Base-by-base conservation (phyloP, 352 stramenopile species). In the Pythium phragmiticola region DNA sequence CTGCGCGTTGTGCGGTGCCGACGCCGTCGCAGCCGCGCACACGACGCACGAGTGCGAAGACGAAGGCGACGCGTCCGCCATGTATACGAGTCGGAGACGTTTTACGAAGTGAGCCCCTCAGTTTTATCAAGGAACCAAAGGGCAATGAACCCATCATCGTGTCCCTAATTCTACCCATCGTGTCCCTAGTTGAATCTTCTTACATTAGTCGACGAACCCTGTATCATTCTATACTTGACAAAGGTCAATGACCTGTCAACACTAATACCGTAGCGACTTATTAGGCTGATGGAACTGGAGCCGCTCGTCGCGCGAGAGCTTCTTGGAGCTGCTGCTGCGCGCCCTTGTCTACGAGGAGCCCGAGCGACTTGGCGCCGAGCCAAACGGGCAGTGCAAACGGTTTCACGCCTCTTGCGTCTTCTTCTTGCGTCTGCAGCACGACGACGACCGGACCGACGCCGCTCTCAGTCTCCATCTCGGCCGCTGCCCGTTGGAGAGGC, bases 341-440 rank as follows among this genome's bases (percentile, higher is more conserved):
- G 23, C 67, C 49, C 54, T 86, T 84, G 61, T 87, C 80, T 8
- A 85, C 63, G 1, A 89, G 73, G 36, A 87, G 65, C 39, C 78
- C 78, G 26, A 84, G 65, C 19, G 76, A 76, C 42, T 81, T 80
- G 57, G 80, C 70, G 2, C 80, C 80, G 21, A 88, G 67, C 80
- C 80, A 89, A 12, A 87, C 69, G 9, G 80, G 80, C 55, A 89
- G 51, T 49, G 74, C 76, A 30, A 65, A 62, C 57, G 36, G 52
- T 17, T 33, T 52, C 41, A 30, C 26, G 46, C 16, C 17, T 16
- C 26, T 17, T 26, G 6, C n/a, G 19, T 51, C 16, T 21, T 9
- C 4, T 34, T 16, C 12, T 28, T 48, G 36, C 49, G 36, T 21
- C 7, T 33, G 4, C 36, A 77, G 54, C 41, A 77, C 59, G 51